These are phyloP conservation scores for Botryosphaeria dothidea DNA, from an alignment of 2,329 filamentous ascomycete genomes.

Conservation along the genomic window DNA sequence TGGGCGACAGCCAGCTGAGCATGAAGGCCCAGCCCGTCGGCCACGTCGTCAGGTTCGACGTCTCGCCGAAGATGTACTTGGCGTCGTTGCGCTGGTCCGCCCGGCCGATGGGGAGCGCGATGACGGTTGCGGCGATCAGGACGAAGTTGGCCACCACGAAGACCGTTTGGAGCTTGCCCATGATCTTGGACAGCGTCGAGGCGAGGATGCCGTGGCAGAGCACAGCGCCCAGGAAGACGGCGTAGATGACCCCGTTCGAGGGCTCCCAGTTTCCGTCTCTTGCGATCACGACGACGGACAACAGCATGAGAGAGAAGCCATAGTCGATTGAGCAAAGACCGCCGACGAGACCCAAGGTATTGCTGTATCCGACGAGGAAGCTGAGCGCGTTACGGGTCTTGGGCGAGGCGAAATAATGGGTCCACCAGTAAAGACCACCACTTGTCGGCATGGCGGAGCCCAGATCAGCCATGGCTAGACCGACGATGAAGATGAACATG, in stretches of 20 bases:
- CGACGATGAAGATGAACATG: slow-evolving; percentile 59
- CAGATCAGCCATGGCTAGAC: slow-evolving; percentile 56
- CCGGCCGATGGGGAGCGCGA: slow-evolving; percentile 36
- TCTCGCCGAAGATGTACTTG: slow-evolving; percentile 57
- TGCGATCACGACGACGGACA: slow-evolving; percentile 59
- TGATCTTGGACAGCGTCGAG: slow-evolving; percentile 54
- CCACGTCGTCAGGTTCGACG: slow-evolving; percentile 60
- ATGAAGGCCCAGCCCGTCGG: slow-evolving; percentile 53
- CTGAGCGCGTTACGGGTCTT: slow-evolving; percentile 59
- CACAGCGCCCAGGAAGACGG: slow-evolving; percentile 57
- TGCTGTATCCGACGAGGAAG: slow-evolving; percentile 63
- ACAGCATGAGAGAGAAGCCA: slow-evolving; percentile 59
- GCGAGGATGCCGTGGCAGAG: slow-evolving; percentile 57
- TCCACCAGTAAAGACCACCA: slow-evolving; percentile 62
- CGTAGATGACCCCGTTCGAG: slow-evolving; percentile 58
- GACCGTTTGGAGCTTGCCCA: slow-evolving; percentile 60
- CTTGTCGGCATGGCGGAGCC: slow-evolving; percentile 55
- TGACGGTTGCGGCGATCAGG: slow-evolving; percentile 57
- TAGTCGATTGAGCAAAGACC: slow-evolving; percentile 64
- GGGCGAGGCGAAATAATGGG: slow-evolving; percentile 59
- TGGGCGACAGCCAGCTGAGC: slow-evolving; percentile 61
- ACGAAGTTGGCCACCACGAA: slow-evolving; percentile 59
- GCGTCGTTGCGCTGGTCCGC: slow-evolving; percentile 27
- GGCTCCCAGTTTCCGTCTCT: slow-evolving; percentile 59
- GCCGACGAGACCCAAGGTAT: slow-evolving; percentile 61